Evolutionary conservation across 495 filamentous ascomycete species (phyloP).

Genomic region (Aspergillus bertholletiae): DNA sequence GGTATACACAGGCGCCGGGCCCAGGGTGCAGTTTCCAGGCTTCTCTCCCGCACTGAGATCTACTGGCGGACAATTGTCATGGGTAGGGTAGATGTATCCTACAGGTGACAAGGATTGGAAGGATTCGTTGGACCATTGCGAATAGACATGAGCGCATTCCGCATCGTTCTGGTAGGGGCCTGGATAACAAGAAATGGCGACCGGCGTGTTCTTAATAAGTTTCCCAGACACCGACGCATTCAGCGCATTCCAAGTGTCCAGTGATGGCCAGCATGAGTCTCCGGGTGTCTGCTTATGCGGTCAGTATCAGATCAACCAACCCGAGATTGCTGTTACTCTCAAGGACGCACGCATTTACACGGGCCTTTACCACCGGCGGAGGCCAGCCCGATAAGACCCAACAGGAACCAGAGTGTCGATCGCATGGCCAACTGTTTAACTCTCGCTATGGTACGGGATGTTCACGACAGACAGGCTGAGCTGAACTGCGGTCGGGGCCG

Average conservation of each 20-base stretch:
- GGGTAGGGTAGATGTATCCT: conserved; percentile 28
- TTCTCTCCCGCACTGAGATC: conserved; percentile 28
- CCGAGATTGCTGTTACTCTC: neutral
- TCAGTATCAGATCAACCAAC: neutral
- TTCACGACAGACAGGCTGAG: neutral
- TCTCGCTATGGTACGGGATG: neutral
- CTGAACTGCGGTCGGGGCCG: neutral
- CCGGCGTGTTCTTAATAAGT: conserved; percentile 48
- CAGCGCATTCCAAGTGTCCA: conserved; percentile 33
- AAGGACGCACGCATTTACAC: conserved; percentile 15
- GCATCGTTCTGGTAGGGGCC: conserved; percentile 22
- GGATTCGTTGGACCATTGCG: conserved; percentile 23
- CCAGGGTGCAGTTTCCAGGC: conserved; percentile 21
- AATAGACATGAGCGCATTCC: conserved; percentile 22
- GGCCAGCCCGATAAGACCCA: neutral
- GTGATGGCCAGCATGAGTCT: conserved; percentile 40
- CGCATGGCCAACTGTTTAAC: neutral
- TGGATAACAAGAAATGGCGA: conserved; percentile 54
- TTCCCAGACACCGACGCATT: conserved; percentile 46
- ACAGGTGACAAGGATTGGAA: conserved; percentile 27
- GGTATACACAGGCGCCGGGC: conserved; percentile 20
- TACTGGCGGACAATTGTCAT: conserved; percentile 26
- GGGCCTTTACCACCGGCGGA: neutral
- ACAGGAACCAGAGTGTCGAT: neutral
- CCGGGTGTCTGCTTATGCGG: conserved; percentile 21